Conservation (phyloP, 78 protist genomes). For the Dictyostelium discoideum region dicty_2.7 NC_007089.4:3553501-3554000, state of each 20-base stretch:
- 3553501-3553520: too few species aligned
- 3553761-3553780: background rate
- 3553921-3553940: background rate
- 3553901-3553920: background rate
- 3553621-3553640: background rate
- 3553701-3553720: background rate
- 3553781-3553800: background rate
- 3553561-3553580: too few species aligned
- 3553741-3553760: background rate
- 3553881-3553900: background rate
- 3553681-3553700: background rate
- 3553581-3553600: too few species aligned
- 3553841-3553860: background rate
- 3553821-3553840: background rate
- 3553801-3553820: background rate
- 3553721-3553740: background rate
- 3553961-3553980: background rate
- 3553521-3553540: too few species aligned
- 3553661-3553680: background rate
- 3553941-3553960: background rate
- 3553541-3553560: too few species aligned
- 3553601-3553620: background rate
- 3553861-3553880: background rate
- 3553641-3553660: background rate
- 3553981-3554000: background rate